Evolutionary conservation across 2,329 filamentous ascomycete genomes (phyloP).

Genomic region (Byssochlamys sp.): DNA sequence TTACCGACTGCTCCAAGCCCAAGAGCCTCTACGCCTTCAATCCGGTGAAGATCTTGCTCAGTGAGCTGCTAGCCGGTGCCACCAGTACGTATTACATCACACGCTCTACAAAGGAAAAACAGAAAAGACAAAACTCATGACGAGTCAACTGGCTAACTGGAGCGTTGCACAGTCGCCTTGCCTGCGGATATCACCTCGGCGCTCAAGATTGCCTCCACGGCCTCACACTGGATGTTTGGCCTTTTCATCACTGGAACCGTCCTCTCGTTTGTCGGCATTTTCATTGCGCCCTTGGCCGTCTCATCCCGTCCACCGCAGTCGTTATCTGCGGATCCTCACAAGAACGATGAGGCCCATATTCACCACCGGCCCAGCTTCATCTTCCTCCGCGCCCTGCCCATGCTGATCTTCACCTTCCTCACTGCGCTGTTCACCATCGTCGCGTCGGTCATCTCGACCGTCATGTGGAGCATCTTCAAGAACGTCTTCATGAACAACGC

Average conservation of each 20-base stretch:
- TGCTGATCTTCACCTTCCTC: slow-evolving; percentile 59
- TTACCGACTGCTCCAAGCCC: slow-evolving; percentile 66
- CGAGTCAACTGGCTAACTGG: background rate
- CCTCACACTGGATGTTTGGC: slow-evolving; percentile 78
- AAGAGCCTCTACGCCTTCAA: slow-evolving; percentile 78
- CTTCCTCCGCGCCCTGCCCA: slow-evolving; percentile 49
- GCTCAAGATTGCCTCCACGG: slow-evolving; percentile 62
- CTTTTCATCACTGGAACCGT: slow-evolving; percentile 67
- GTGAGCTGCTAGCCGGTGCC: slow-evolving; percentile 70
- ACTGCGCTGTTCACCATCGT: slow-evolving; percentile 58
- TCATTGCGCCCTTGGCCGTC: slow-evolving; percentile 48
- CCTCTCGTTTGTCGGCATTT: slow-evolving; percentile 63
- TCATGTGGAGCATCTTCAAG: slow-evolving; percentile 72
- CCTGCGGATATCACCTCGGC: slow-evolving; percentile 64
- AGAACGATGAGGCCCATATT: slow-evolving; percentile 18
- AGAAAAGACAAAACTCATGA: no score
- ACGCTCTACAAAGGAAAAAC: background rate
- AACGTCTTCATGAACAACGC: slow-evolving; percentile 61
- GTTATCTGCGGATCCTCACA: slow-evolving; percentile 18
- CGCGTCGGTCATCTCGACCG: slow-evolving; percentile 66
- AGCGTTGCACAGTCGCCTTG: slow-evolving; percentile 52
- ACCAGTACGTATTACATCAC: slow-evolving; percentile 46
- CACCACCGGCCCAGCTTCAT: slow-evolving; percentile 30
- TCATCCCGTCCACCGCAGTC: slow-evolving; percentile 30
- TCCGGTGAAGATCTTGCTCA: slow-evolving; percentile 69